Percentiles rank a stretch among this genome's conserved stretches.
These are phyloP conservation scores for Mycosphaerelloides madeirae DNA, from an alignment of 2,329 filamentous ascomycete species.

Conservation along the genomic window DNA sequence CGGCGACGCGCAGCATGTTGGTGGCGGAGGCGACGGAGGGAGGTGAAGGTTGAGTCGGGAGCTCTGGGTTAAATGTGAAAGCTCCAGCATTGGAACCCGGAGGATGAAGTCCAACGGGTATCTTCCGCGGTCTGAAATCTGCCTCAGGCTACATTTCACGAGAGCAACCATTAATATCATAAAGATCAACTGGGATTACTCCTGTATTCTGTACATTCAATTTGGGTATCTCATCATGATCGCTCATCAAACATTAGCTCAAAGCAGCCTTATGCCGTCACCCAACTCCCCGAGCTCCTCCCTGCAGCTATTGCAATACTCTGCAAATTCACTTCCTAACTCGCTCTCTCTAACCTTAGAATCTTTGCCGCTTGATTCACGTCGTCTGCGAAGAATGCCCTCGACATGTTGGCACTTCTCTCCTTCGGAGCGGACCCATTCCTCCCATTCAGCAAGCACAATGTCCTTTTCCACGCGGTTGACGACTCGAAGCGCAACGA, in stretches of 20 bases:
- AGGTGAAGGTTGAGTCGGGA: too few relatives aligned
- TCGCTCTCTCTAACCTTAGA: conserved; percentile 25
- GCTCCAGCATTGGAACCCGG: too few relatives aligned
- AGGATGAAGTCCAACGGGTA: too few relatives aligned
- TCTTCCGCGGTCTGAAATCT: too few relatives aligned
- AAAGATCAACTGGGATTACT: too few relatives aligned
- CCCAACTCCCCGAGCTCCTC: conserved; percentile 31
- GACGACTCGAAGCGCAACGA: conserved; percentile 85
- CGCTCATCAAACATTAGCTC: conserved; percentile 14
- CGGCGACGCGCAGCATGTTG: conserved; percentile 21
- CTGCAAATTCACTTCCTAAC: conserved; percentile 51
- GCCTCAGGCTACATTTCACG: too few relatives aligned
- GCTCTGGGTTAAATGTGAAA: too few relatives aligned
- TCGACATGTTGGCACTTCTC: conserved; percentile 64
- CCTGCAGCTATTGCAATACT: conserved; percentile 60
- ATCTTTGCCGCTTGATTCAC: background rate
- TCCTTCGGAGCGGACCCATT: conserved; percentile 80
- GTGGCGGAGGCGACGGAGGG: background rate
- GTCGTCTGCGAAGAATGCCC: conserved; percentile 41
- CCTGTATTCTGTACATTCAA: too few relatives aligned
- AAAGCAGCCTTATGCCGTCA: conserved; percentile 13
- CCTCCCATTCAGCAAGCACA: conserved; percentile 83
- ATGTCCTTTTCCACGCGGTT: conserved; percentile 86
- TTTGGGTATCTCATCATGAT: background rate
- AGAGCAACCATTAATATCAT: too few relatives aligned